Evolutionary conservation across 139 green algal species (phyloP).

Genomic region (Picochlorum sp.): DNA sequence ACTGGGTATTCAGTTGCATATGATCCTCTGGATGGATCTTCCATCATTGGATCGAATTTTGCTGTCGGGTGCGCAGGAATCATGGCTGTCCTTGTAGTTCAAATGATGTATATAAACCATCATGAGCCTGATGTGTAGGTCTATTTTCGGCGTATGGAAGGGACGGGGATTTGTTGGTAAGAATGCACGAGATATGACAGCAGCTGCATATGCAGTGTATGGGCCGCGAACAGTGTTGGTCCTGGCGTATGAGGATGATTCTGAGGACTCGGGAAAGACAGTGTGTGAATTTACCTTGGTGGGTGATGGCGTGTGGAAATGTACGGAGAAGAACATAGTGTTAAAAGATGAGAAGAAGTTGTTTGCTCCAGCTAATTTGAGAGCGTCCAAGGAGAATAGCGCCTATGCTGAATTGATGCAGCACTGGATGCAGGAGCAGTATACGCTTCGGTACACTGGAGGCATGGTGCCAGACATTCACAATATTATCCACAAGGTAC

Average conservation of each 20-base stretch:
- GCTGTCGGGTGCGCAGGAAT: constrained; percentile 33
- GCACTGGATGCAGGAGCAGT: constrained; percentile 40
- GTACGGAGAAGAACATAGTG: constrained; percentile 16
- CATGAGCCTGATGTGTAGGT: constrained; percentile 26
- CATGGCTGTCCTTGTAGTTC: background rate
- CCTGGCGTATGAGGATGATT: constrained; percentile 22
- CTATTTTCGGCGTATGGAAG: constrained; percentile 76
- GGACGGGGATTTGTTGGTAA: constrained; percentile 46
- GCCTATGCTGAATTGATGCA: constrained; percentile 39
- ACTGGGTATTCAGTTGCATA: constrained; percentile 57
- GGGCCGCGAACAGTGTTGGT: constrained; percentile 72
- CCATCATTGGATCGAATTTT: constrained; percentile 69
- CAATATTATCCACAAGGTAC: constrained; percentile 42
- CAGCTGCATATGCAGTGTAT: constrained; percentile 69
- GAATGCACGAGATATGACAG: constrained; percentile 43
- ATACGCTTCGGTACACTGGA: constrained; percentile 58
- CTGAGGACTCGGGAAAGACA: background rate
- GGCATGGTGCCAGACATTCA: constrained; percentile 80
- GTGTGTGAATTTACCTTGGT: constrained; percentile 38
- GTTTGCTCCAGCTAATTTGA: constrained; percentile 74
- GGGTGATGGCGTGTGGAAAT: constrained; percentile 21
- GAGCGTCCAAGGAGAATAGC: constrained; percentile 21
- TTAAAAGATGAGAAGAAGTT: constrained; percentile 28
- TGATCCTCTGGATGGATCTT: constrained; percentile 73
- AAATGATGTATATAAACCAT: too few relatives aligned